These are phyloP conservation scores for Fagus sylvatica DNA, from an alignment of 306 rosid genomes.

Conservation along the genomic window DNA sequence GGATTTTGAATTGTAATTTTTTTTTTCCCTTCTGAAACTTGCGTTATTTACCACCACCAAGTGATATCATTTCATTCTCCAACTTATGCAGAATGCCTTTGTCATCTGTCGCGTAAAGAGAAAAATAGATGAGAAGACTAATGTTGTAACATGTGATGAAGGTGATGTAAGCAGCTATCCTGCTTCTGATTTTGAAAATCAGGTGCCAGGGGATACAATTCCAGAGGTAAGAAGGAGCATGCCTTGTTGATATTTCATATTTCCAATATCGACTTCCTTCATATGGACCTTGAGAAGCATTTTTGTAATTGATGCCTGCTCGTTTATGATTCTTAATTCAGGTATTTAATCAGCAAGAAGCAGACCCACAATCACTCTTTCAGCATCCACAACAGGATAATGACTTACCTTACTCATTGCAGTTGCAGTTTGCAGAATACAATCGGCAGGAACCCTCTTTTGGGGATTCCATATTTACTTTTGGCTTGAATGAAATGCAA, in stretches of 20 bases:
- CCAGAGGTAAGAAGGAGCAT: conserved; percentile 42
- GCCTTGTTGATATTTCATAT: neutral
- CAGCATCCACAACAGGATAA: neutral
- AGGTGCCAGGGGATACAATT: neutral
- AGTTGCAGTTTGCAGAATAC: neutral
- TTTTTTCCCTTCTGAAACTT: neutral
- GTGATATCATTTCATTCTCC: conserved; percentile 12
- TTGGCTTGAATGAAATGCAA: neutral
- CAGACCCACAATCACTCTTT: conserved; percentile 3
- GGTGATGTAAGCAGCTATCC: conserved; percentile 29
- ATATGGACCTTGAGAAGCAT: conserved; percentile 4
- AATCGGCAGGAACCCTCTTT: neutral
- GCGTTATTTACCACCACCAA: neutral
- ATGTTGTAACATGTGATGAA: conserved; percentile 15
- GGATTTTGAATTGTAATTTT: neutral
- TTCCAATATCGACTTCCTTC: neutral
- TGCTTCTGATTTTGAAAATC: conserved; percentile 22
- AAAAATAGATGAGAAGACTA: conserved; percentile 19
- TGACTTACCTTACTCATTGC: neutral
- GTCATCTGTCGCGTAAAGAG: conserved; percentile 50
- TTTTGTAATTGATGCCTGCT: conserved; percentile 14
- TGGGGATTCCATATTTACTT: neutral
- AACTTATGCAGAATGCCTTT: conserved; percentile 41
- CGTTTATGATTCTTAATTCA: conserved; percentile 17
- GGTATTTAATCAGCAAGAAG: neutral